Base-by-base conservation (phyloP, 768 basidiomycete genomes). In the Termitomyces sp. region DNA sequence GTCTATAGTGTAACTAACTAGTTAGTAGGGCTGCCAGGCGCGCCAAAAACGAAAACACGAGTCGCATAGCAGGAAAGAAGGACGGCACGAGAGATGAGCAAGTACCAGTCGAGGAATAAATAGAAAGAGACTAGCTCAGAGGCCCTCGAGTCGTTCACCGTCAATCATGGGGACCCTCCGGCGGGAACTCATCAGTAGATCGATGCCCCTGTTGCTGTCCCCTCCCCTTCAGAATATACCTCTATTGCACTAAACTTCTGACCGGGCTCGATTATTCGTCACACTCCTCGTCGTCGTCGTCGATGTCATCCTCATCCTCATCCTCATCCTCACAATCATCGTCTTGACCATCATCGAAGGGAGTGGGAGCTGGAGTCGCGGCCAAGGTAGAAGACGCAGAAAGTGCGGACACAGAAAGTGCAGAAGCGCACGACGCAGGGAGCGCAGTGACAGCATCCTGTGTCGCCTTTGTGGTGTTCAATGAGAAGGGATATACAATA, bases 391-490 rank as follows among this genome's bases (percentile, higher is more conserved):
- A 53, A 38, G 69, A 68, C 29, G 71, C 65, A 23, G 69, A 59
- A 14, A 29, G 37, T 19, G 66, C 53, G 9, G 74, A 67, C 29
- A 70, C 65, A 23, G 69, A 59, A 14, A 29, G 37, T 19, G 66
- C 53, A 11, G 74, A 67, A 16, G 82, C 75, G 68, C 89, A 90
- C 65, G 82, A 70, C 17, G 81, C 60, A 29, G 80, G 77, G 57
- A 81, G 82, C 59, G 70, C 68, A 4, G 66, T 68, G 37, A 64
- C 66, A 41, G 85, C 77, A 52, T 71, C 80, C 73, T 87, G 76
- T 49, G 65, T 79, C 11, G 76, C 76, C 84, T 86, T 53, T 19
- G 61, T 19, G 62, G 40, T 27, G 29, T 59, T 16, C 27, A 46
- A 51, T 48, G 34, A 54, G 35, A 40, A 41, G 42, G 49, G 14